phyloP scores from a whole-genome alignment of 2,329 filamentous ascomycete genomes.

The Sporothrix curviconia region DNA sequence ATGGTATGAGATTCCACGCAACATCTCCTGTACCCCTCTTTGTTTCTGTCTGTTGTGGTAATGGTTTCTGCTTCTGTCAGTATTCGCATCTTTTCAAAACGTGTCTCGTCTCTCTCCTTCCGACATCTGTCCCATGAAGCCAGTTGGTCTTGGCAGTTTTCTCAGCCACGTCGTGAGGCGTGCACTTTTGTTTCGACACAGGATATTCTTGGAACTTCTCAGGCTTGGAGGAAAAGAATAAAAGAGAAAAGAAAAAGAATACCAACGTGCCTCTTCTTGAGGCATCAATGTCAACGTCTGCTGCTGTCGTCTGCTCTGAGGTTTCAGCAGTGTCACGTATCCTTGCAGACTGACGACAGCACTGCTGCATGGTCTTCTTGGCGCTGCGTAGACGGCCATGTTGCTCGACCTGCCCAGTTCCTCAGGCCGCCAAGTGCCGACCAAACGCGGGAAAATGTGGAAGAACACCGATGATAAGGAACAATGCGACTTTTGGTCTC shows the following conservation, averaged over 20 bases:
- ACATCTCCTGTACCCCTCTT: not conserved
- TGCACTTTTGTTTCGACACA: not conserved
- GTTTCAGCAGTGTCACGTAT: slow-evolving; percentile 1
- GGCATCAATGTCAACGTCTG: not conserved
- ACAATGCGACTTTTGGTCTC: not conserved
- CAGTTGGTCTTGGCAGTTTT: not conserved
- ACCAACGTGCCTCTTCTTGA: not conserved
- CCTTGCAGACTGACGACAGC: not conserved
- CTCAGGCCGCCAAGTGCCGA: not conserved
- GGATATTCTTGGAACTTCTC: not conserved
- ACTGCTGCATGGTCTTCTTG: not conserved
- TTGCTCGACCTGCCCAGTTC: not conserved
- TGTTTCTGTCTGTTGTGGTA: not conserved
- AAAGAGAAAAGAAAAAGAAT: no score
- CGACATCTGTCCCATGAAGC: not conserved
- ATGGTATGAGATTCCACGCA: not conserved
- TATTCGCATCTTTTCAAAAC: slow-evolving; percentile 1
- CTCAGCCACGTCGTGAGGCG: not conserved
- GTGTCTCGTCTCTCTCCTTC: not conserved
- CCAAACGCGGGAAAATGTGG: not conserved
- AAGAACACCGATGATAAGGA: not conserved
- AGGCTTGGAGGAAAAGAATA: no score
- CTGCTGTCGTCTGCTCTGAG: not conserved
- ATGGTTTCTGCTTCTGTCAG: not conserved
- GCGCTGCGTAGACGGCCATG: not conserved